Conservation (phyloP, 2,329 filamentous ascomycete species). For the Helotiales sp. region DNA sequence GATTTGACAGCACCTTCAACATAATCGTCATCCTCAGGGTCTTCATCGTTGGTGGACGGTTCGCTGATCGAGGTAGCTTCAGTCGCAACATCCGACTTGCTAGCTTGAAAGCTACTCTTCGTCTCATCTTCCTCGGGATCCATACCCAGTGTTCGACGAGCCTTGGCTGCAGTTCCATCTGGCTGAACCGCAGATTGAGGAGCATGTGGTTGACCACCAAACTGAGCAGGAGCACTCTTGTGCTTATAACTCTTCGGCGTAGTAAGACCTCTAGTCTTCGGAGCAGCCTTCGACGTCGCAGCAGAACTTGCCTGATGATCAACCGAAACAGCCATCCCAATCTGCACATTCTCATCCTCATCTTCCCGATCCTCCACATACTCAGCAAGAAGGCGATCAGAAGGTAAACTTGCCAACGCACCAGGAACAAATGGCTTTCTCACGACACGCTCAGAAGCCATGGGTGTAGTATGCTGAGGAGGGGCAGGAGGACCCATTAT, state of each 20-base stretch:
- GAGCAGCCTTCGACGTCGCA: no score
- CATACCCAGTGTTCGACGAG: conserved; percentile 5
- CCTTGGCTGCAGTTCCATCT: not conserved
- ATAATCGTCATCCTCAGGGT: not conserved
- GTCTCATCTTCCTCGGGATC: not conserved
- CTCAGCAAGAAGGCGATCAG: conserved; percentile 43
- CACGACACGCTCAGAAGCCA: conserved; percentile 29
- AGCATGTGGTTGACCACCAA: not conserved
- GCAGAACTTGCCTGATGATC: conserved; percentile 9
- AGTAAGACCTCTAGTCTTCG: not conserved
- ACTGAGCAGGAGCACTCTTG: not conserved
- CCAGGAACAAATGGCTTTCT: conserved; percentile 42
- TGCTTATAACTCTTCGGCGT: not conserved
- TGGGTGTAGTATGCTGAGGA: not conserved
- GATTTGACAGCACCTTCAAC: not conserved
- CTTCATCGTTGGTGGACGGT: not conserved
- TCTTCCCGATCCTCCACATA: conserved; percentile 29
- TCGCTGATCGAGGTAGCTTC: not conserved
- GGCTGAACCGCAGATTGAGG: no score
- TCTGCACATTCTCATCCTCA: conserved; percentile 7
- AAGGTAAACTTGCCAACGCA: conserved; percentile 44
- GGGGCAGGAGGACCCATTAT: not conserved
- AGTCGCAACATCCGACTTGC: not conserved
- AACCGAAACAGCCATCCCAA: conserved; percentile 16
- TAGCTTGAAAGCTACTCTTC: not conserved